Evolutionary conservation across 495 filamentous ascomycete genomes (phyloP), one percentile per base, ranked within the genome.

Genomic region (Massariosphaeria phaeospora): DNA sequence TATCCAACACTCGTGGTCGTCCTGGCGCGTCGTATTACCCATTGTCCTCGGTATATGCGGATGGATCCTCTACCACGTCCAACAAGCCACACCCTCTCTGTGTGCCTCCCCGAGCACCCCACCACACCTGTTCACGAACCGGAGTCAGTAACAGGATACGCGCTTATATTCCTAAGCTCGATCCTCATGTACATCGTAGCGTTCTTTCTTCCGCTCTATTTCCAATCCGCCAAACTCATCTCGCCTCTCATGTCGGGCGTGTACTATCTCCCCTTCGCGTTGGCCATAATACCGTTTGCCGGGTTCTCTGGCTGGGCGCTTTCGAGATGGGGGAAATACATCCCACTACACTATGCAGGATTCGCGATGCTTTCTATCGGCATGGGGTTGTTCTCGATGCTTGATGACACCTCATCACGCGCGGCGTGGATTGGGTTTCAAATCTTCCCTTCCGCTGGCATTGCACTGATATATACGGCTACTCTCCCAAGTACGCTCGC

Each of bases 171-270:
- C 21, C n/a, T 31, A 23, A 13, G 10, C 43, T n/a, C 4, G 10
- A 47, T 7, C 23, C 23, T 38, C 4, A n/a, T 72, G 2, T 70
- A 70, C 33, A 71, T 73, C 58, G 62, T 81, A 0, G 52, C 88
- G 0, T 84, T 85, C 59, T 84, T 77, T 42, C 68, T 83, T 31
- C 75, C 83, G 0, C 68, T 89, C 18, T 88, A 83, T 67, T 83
- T 84, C 61, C 69, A 80, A 43, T 73, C 78, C 6, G 74, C 84
- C 15, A 75, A 78, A 43, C 74, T 67, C 40, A 69, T 74, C 34
- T 67, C 72, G 0, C 70, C 79, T 0, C 75, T 78, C 1, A 54
- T 78, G 3, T 69, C 82, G 1, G 83, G 84, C 3, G 69, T 88
- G 6, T 70, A 78, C 2, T 57, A 85, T 3, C 72, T 87, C 25